Conservation (phyloP, 768 basidiomycete genomes). For the Panaeolus cyanescens region DNA sequence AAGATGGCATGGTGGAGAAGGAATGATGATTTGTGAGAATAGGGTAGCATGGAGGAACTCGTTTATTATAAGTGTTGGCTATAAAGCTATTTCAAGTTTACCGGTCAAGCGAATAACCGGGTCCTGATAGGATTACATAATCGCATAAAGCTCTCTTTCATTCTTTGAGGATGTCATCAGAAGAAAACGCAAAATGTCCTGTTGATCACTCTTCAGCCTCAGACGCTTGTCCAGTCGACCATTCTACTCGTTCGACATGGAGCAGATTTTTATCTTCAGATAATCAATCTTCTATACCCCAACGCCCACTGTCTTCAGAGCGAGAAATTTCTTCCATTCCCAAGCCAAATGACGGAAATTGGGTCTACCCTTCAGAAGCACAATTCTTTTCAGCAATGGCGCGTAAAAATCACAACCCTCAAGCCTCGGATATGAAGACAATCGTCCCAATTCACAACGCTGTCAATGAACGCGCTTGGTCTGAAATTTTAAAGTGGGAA, state of each 20-base stretch:
- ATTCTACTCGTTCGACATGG: slow-evolving; percentile 44
- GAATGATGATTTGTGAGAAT: background rate
- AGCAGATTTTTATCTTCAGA: slow-evolving; percentile 39
- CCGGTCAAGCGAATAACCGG: slow-evolving; percentile 8
- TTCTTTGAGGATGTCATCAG: slow-evolving; percentile 5
- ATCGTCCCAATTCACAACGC: slow-evolving; percentile 99
- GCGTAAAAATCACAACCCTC: slow-evolving; percentile 90
- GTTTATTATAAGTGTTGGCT: slow-evolving; percentile 5
- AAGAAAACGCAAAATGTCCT: slow-evolving; percentile 22
- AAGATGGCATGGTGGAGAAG: slow-evolving; percentile 59
- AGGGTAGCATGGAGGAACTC: slow-evolving; percentile 10
- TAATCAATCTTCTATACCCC: slow-evolving; percentile 16
- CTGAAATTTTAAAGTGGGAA: slow-evolving; percentile 84
- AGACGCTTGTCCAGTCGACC: slow-evolving; percentile 67
- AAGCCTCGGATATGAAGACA: slow-evolving; percentile 87
- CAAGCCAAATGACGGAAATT: slow-evolving; percentile 66
- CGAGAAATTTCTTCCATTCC: slow-evolving; percentile 92
- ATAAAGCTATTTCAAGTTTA: background rate
- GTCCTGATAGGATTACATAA: slow-evolving; percentile 13
- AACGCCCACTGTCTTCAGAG: slow-evolving; percentile 56
- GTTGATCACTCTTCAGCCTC: slow-evolving; percentile 26
- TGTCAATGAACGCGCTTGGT: slow-evolving; percentile 94
- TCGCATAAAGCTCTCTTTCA: slow-evolving; percentile 5
- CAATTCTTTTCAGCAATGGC: slow-evolving; percentile 98
- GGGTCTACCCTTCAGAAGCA: slow-evolving; percentile 98